These are phyloP conservation scores for Nicotiana undulata DNA, from an alignment of 257 asterid genomes.

Conservation along the genomic window DNA sequence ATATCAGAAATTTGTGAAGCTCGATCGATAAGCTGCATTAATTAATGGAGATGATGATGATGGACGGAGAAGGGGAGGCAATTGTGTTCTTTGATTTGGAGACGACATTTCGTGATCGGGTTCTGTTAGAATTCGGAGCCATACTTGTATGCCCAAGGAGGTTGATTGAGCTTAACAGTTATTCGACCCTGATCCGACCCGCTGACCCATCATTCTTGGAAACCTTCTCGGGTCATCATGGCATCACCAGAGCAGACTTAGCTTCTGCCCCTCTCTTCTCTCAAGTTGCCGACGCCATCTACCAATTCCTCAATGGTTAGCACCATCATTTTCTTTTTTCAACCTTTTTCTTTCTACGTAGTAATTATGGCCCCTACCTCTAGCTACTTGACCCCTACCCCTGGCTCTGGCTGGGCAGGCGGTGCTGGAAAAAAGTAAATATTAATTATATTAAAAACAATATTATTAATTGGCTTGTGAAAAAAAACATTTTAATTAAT, in stretches of 20 bases:
- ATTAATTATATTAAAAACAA: no score
- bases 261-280: neutral
- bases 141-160: slow-evolving; percentile 5
- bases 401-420: no score
- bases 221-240: neutral
- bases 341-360: neutral
- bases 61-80: neutral
- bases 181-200: slow-evolving; percentile 6
- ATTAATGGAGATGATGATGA: neutral
- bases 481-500: no score
- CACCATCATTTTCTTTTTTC: neutral
- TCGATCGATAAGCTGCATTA: neutral
- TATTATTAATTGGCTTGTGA: no score
- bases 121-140: neutral
- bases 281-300: neutral
- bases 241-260: neutral
- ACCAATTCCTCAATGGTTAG: slow-evolving; percentile 1
- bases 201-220: neutral
- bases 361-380: no score
- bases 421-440: no score
- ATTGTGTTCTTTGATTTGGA: slow-evolving; percentile 8
- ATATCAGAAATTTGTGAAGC: neutral
- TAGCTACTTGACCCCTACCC: no score
- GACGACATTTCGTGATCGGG: neutral
- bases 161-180: neutral